Percentiles rank a stretch among this genome's conserved stretches.
Conservation (phyloP, 257 asterid species). For the Solanum chaucha region DNA sequence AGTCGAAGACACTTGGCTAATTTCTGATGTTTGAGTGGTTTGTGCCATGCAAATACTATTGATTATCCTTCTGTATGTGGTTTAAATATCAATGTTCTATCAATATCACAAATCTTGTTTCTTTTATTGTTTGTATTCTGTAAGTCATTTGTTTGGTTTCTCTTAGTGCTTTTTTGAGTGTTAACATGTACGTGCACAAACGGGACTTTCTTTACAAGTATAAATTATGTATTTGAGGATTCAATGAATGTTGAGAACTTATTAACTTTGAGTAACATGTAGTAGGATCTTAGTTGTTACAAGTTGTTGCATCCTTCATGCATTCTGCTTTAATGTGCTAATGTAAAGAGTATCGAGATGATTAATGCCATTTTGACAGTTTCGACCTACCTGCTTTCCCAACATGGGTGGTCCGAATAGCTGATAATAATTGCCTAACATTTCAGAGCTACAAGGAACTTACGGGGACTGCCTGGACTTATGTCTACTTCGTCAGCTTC, state of each 20-base stretch:
- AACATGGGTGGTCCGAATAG: not conserved
- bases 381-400: not conserved
- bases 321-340: not conserved
- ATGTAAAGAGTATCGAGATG: not conserved
- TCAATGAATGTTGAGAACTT: not conserved
- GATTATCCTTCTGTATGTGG: not conserved
- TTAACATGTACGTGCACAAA: not conserved
- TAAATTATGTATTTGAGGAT: not conserved
- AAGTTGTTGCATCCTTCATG: not conserved
- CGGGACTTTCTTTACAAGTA: not conserved
- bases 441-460: conserved; percentile 84
- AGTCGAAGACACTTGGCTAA: not conserved
- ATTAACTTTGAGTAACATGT: not conserved
- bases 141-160: not conserved
- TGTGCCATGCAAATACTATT: not conserved
- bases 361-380: not conserved
- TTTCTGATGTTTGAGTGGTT: not conserved
- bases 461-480: conserved; percentile 75
- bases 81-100: not conserved
- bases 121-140: not conserved
- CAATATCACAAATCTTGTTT: not conserved
- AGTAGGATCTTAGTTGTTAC: not conserved
- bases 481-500: conserved; percentile 88
- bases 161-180: not conserved
- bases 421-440: conserved; percentile 13